Conservation (phyloP, 352 stramenopile genomes). For the Pythium rishiriense region DNA sequence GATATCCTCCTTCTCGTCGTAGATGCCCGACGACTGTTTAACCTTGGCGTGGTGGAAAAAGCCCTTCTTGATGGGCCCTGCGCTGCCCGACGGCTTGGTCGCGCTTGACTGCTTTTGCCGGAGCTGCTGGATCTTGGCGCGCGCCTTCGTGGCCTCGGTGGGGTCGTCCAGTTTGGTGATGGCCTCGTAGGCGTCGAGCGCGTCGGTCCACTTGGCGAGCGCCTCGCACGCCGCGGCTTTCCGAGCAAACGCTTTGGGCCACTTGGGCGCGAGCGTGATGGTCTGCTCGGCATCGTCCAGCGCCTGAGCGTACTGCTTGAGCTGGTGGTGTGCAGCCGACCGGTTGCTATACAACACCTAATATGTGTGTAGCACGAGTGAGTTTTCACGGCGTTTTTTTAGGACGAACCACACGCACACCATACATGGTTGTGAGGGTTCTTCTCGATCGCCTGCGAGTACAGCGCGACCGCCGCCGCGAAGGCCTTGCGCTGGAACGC, state of each 20-base stretch:
- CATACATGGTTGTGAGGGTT: slow-evolving; percentile 53
- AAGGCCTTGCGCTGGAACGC: slow-evolving; percentile 67
- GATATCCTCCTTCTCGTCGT: slow-evolving; percentile 64
- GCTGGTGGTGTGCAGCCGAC: slow-evolving; percentile 76
- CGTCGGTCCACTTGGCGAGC: slow-evolving; percentile 55
- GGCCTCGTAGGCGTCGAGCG: slow-evolving; percentile 72
- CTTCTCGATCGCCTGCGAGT: slow-evolving; percentile 58
- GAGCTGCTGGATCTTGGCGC: slow-evolving; percentile 20
- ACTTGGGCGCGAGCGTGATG: slow-evolving; percentile 80
- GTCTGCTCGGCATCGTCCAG: slow-evolving; percentile 83
- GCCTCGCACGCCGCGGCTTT: slow-evolving; percentile 82
- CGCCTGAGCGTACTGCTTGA: slow-evolving; percentile 69
- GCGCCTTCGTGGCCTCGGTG: slow-evolving; percentile 53
- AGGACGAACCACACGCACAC: neutral
- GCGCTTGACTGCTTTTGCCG: slow-evolving; percentile 6
- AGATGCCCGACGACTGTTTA: slow-evolving; percentile 46
- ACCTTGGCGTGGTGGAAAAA: slow-evolving; percentile 40
- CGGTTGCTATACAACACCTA: slow-evolving; percentile 87
- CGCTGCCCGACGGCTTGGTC: neutral
- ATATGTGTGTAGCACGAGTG: too few relatives aligned
- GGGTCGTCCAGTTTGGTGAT: slow-evolving; percentile 72
- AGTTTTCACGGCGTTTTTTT: too few relatives aligned
- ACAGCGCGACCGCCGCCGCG: slow-evolving; percentile 41
- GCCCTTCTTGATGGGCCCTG: slow-evolving; percentile 37
- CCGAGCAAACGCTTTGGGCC: slow-evolving; percentile 93